Evolutionary conservation across 1,284 basidiomycete species (phyloP).

Genomic region (Boletus mariae): DNA sequence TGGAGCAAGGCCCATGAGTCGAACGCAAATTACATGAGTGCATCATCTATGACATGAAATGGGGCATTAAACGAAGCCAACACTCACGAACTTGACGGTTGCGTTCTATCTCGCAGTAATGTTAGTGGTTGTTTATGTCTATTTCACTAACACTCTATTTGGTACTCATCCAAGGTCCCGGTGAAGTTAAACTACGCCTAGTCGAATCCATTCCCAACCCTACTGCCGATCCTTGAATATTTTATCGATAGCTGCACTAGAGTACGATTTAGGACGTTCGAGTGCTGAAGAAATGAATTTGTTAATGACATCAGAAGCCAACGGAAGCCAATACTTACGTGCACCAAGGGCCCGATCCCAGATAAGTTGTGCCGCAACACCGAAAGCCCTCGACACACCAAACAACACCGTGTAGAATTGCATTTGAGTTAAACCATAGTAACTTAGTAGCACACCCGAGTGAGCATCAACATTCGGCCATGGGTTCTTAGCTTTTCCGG

Average conservation of each 20-base stretch:
- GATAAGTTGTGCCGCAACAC: conserved; percentile 85
- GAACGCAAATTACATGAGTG: conserved; percentile 81
- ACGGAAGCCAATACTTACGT: conserved; percentile 47
- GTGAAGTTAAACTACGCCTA: background rate
- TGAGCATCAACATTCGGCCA: conserved; percentile 97
- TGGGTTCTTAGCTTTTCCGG: conserved; percentile 92
- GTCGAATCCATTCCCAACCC: background rate
- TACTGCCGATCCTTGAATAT: conserved; percentile 59
- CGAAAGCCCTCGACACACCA: conserved; percentile 92
- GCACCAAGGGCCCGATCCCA: conserved; percentile 96
- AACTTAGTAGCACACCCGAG: conserved; percentile 90
- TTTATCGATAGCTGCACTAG: conserved; percentile 69
- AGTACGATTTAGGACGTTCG: conserved; percentile 86
- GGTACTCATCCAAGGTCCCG: background rate
- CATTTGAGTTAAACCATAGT: conserved; percentile 88
- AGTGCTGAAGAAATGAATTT: conserved; percentile 48
- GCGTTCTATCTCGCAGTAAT: background rate
- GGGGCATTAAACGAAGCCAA: background rate
- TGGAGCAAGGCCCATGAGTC: conserved; percentile 53
- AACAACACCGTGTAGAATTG: conserved; percentile 96
- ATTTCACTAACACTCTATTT: background rate
- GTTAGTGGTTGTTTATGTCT: conserved; percentile 16
- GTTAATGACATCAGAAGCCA: background rate
- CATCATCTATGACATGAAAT: conserved; percentile 44
- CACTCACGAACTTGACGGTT: conserved; percentile 14